These are phyloP conservation scores for Ehretia macrophylla DNA, from an alignment of 257 asterid species.

Conservation along the genomic window DNA sequence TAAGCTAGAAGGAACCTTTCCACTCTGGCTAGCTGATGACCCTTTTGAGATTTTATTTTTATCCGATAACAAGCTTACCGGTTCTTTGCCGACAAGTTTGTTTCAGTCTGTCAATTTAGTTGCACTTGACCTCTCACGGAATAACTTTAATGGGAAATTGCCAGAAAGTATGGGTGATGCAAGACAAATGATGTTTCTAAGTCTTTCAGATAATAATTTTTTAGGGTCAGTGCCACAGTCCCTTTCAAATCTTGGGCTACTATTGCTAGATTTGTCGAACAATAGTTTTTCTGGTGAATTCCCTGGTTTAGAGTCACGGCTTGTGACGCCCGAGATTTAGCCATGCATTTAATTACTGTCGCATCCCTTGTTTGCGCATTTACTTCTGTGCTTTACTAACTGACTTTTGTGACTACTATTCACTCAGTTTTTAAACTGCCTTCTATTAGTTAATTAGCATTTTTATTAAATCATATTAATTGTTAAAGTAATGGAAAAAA, in stretches of 20 bases:
- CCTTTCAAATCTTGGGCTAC: constrained; percentile 19
- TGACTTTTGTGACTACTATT: too few relatives aligned
- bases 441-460: too few relatives aligned
- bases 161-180: constrained; percentile 27
- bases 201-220: constrained; percentile 24
- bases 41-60: constrained; percentile 22
- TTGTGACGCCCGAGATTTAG: too few relatives aligned
- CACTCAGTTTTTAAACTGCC: too few relatives aligned
- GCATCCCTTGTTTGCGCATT: too few relatives aligned
- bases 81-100: constrained; percentile 18
- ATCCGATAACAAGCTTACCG: constrained; percentile 25
- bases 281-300: constrained; percentile 27
- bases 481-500: too few relatives aligned
- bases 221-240: constrained; percentile 24
- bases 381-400: too few relatives aligned
- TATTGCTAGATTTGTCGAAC: constrained; percentile 27
- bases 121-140: constrained; percentile 23
- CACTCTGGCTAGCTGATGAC: constrained; percentile 30
- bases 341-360: too few relatives aligned
- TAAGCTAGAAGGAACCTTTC: constrained; percentile 20
- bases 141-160: constrained; percentile 20
- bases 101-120: constrained; percentile 21
- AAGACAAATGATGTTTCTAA: constrained; percentile 13
- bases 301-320: too few relatives aligned
- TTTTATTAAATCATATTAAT: too few relatives aligned